Conservation (phyloP, 1,284 basidiomycete species). For the Coriolopsis trogii region DNA sequence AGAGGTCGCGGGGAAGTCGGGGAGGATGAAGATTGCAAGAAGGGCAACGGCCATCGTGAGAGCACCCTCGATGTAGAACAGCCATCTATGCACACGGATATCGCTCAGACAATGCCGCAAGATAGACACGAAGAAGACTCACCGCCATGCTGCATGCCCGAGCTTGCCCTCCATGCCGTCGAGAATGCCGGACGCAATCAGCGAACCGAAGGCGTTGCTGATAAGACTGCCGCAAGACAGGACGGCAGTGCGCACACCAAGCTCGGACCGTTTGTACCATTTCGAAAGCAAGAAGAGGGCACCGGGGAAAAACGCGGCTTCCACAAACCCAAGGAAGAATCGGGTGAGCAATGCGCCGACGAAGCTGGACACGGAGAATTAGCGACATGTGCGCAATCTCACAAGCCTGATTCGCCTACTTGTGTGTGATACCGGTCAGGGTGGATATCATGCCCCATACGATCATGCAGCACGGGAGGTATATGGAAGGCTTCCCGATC, state of each 20-base stretch:
- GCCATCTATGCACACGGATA: slow-evolving; percentile 51
- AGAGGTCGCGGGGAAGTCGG: slow-evolving; percentile 72
- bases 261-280: slow-evolving; percentile 71
- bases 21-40: slow-evolving; percentile 67
- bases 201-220: slow-evolving; percentile 82
- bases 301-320: slow-evolving; percentile 79
- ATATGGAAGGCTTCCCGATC: slow-evolving; percentile 73
- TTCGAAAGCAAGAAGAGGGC: slow-evolving; percentile 67
- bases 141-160: slow-evolving; percentile 79
- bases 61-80: slow-evolving; percentile 78
- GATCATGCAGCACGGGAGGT: slow-evolving; percentile 72
- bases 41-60: slow-evolving; percentile 67
- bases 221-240: slow-evolving; percentile 76
- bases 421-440: slow-evolving; percentile 63
- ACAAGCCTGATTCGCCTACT: slow-evolving; percentile 38
- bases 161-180: slow-evolving; percentile 69
- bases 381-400: slow-evolving; percentile 4
- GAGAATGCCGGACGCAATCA: slow-evolving; percentile 79
- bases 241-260: slow-evolving; percentile 73
- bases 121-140: slow-evolving; percentile 8
- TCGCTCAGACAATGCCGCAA: not conserved
- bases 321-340: slow-evolving; percentile 74
- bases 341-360: slow-evolving; percentile 69
- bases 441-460: slow-evolving; percentile 72
- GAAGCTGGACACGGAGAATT: slow-evolving; percentile 47